Evolutionary conservation across 164 flowering plant species (phyloP), one percentile per base, ranked within the genome.

Genomic region (Macadamia tetraphylla): DNA sequence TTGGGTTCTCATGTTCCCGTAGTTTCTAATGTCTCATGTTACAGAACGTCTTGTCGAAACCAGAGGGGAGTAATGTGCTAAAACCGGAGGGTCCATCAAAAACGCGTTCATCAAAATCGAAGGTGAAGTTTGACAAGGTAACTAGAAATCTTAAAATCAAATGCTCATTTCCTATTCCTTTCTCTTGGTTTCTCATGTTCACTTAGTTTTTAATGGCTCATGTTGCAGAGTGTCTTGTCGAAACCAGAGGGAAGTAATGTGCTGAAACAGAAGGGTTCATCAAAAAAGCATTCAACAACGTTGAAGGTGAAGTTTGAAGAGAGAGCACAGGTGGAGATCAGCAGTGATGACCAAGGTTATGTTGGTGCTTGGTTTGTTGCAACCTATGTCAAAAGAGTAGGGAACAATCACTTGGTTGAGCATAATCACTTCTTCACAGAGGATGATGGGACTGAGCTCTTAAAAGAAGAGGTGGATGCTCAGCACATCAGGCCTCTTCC

Each of bases 301-400:
- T 32, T 9, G 9, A 69, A 71, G 42, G 68, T 58, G 62, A 61
- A 32, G 61, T 81, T 84, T 63, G 57, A 63, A 48, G 58, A 80
- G 53, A 96, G 96, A 29, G 60, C 67, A 9, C 69, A 9, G 6
- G 89, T 91, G 32, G 98, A 94, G 73, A 86, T 91, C n/a, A 78
- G 86, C 64, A 91, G 83, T 72, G 91, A 91, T 44, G 94, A 93
- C 71, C 92, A 91, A 32, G 98, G 98, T 48, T 85, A 83, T 64
- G 58, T 68, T 49, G 97, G 94, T 65, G 81, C 90, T 71, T 89
- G 96, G 94, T 91, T 85, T 66, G 63, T 74, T 58, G 98, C 88
- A 31, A 84, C 75, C 30, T 63, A 91, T 63, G 51, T 88, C 18
- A 62, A 81, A 65, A 44, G 66, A 52, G 29, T 70, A 59, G 82